Conservation (phyloP, 2,329 filamentous ascomycete species). For the Parafenestella ontariensis region DNA sequence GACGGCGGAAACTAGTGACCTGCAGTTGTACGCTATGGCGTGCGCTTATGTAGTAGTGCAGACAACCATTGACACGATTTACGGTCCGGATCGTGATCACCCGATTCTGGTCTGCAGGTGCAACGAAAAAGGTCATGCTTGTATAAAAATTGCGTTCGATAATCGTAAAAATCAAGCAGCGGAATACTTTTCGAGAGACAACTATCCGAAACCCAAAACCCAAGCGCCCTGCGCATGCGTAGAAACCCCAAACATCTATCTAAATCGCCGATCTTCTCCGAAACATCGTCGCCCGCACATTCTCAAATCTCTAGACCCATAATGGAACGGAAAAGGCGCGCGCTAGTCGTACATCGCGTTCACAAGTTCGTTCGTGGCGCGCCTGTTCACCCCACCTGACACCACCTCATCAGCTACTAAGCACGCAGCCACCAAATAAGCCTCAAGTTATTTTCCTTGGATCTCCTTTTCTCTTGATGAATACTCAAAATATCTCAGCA, state of each 20-base stretch:
- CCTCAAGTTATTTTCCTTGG: neutral
- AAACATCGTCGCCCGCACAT: neutral
- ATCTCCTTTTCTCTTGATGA: neutral
- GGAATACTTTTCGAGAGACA: too few relatives aligned
- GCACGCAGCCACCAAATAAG: conserved; percentile 14
- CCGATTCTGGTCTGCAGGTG: too few relatives aligned
- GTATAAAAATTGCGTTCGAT: neutral
- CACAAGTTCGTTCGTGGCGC: too few relatives aligned
- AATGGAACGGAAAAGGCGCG: neutral
- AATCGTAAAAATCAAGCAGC: neutral
- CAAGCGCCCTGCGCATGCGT: too few relatives aligned
- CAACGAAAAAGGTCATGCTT: too few relatives aligned
- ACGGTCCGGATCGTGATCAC: neutral
- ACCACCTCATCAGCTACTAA: conserved; percentile 33
- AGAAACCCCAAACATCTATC: too few relatives aligned
- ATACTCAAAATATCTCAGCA: neutral
- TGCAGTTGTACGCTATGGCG: conserved; percentile 20
- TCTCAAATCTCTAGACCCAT: neutral
- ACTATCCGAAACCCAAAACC: too few relatives aligned
- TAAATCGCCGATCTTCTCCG: too few relatives aligned
- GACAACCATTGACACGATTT: neutral
- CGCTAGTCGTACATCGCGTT: too few relatives aligned
- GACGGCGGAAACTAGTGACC: conserved; percentile 20
- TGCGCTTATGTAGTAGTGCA: neutral
- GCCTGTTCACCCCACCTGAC: conserved; percentile 10